phyloP scores from a whole-genome alignment of 2,329 filamentous ascomycete genomes.

The Sporothrix curviconia region DNA sequence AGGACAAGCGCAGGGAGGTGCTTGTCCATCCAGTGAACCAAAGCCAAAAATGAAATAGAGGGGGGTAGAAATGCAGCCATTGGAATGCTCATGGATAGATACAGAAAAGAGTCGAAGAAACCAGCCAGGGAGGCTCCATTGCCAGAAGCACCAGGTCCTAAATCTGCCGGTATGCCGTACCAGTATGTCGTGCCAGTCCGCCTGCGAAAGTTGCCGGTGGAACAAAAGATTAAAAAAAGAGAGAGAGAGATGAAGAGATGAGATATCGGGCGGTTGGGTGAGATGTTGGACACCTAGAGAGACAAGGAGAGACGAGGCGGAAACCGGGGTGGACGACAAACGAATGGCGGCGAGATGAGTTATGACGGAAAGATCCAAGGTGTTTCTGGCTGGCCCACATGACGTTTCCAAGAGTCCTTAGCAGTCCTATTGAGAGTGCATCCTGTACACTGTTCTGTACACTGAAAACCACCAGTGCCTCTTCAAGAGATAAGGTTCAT shows the following conservation, averaged over 20 bases:
- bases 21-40: slow-evolving; percentile 6
- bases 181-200: not conserved
- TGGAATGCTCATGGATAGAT: not conserved
- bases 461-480: not conserved
- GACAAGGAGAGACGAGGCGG: not conserved
- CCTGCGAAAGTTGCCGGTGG: slow-evolving; percentile 1
- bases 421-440: not conserved
- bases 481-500: not conserved
- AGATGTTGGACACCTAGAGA: not conserved
- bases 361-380: not conserved
- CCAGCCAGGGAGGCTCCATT: slow-evolving; percentile 2
- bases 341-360: slow-evolving; percentile 1
- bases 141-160: slow-evolving; percentile 6
- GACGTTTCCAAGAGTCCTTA: slow-evolving; percentile 10
- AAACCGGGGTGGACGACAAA: not conserved
- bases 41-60: not conserved
- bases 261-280: not conserved
- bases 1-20: not conserved
- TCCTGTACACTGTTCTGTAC: too few species aligned
- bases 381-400: slow-evolving; percentile 13
- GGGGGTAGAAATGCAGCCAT: too few species aligned
- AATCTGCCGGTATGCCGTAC: too few species aligned
- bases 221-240: too few species aligned
- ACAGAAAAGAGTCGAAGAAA: not conserved
- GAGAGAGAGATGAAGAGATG: not conserved